phyloP scores from a whole-genome alignment of 192 early-diverging fungal genomes.

The Tieghemiomyces parasiticus region DNA sequence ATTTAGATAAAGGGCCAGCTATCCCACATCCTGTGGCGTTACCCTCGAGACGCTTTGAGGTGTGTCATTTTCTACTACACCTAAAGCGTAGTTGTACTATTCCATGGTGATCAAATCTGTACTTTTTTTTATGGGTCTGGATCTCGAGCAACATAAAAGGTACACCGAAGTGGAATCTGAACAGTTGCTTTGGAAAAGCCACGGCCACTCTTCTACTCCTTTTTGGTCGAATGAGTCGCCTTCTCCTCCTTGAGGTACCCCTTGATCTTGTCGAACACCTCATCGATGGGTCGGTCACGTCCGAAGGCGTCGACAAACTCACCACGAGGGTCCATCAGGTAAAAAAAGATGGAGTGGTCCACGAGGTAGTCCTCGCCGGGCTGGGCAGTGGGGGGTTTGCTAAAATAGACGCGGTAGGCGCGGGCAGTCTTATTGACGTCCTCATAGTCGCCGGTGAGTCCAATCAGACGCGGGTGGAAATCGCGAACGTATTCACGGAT shows the following conservation, averaged over 20 bases:
- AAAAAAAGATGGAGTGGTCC: slow-evolving; percentile 98
- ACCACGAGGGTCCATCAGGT: slow-evolving; percentile 86
- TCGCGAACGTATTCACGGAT: slow-evolving; percentile 68
- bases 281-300: slow-evolving; percentile 52
- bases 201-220: too few species aligned
- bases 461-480: slow-evolving; percentile 88
- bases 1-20: too few species aligned
- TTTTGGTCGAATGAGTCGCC: too few species aligned
- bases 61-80: too few species aligned
- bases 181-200: too few species aligned
- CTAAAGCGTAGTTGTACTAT: too few species aligned
- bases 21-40: too few species aligned
- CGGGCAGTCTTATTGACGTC: slow-evolving; percentile 74
- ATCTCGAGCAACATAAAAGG: too few species aligned
- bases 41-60: too few species aligned
- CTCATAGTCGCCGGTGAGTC: slow-evolving; percentile 76
- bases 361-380: slow-evolving; percentile 90
- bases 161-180: too few species aligned
- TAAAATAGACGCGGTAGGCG: slow-evolving; percentile 89
- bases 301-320: slow-evolving; percentile 84
- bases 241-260: slow-evolving; percentile 24
- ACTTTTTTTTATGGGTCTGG: too few species aligned
- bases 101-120: too few species aligned
- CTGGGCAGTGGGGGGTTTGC: slow-evolving; percentile 62
- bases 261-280: slow-evolving; percentile 39